phyloP scores from a whole-genome alignment of 164 flowering plant species.

The Sedum album region DNA sequence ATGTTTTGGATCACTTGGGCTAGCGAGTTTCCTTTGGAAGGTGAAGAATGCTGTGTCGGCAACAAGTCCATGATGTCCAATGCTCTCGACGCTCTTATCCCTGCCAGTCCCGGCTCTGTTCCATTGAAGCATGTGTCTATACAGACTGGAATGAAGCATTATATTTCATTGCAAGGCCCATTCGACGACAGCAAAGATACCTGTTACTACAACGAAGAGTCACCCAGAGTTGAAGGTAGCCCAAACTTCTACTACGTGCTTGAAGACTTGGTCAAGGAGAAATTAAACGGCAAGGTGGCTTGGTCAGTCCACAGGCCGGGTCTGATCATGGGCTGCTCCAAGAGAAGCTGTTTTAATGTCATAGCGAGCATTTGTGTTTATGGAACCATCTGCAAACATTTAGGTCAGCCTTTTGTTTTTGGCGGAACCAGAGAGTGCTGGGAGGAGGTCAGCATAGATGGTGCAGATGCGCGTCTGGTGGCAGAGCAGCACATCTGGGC shows the following conservation, averaged over 20 bases:
- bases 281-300: conserved; percentile 25
- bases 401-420: conserved; percentile 69
- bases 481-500: conserved; percentile 91
- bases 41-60: conserved; percentile 41
- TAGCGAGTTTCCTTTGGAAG: conserved; percentile 40
- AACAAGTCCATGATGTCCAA: conserved; percentile 70
- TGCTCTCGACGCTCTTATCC: conserved; percentile 51
- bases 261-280: conserved; percentile 66
- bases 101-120: conserved; percentile 23
- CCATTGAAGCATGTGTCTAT: conserved; percentile 62
- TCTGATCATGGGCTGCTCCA: conserved; percentile 55
- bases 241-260: conserved; percentile 57
- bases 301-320: conserved; percentile 94
- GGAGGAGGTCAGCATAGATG: conserved; percentile 66
- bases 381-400: conserved; percentile 52
- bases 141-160: conserved; percentile 84
- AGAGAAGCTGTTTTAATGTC: conserved; percentile 48
- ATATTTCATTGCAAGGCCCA: conserved; percentile 33
- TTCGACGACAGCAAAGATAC: not conserved
- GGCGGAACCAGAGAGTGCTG: conserved; percentile 65
- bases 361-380: conserved; percentile 72
- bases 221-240: conserved; percentile 34
- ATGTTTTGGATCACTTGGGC: conserved; percentile 93
- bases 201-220: conserved; percentile 40
- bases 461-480: conserved; percentile 65